Percentiles rank a stretch among this genome's conserved stretches.
phyloP scores from a whole-genome alignment of 331 rosid species.

The Pyracantha coccinea region DNA sequence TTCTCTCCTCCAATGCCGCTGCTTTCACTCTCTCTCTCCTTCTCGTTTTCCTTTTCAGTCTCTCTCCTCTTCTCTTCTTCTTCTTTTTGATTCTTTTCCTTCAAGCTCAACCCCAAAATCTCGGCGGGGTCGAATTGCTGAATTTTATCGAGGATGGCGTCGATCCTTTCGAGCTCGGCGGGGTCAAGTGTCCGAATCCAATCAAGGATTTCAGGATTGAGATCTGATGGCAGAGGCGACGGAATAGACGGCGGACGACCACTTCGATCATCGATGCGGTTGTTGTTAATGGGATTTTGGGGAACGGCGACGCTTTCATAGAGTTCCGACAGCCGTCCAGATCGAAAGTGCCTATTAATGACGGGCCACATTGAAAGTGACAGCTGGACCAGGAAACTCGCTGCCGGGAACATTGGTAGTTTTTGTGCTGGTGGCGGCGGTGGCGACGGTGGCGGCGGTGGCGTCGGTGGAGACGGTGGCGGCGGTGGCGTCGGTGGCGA shows the following conservation, averaged over 20 bases:
- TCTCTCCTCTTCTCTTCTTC: conserved; percentile 2
- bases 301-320: conserved; percentile 7
- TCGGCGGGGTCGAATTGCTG: not conserved
- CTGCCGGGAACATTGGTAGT: not conserved
- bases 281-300: not conserved
- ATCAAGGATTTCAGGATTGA: conserved; percentile 18
- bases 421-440: not conserved
- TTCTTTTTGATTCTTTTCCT: not conserved
- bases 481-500: not conserved
- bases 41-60: not conserved
- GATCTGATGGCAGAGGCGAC: not conserved
- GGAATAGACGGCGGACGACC: not conserved
- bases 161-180: not conserved
- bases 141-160: conserved; percentile 13
- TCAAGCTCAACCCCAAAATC: not conserved
- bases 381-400: not conserved
- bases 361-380: not conserved
- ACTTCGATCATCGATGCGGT: no score
- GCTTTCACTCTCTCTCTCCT: not conserved
- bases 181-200: not conserved
- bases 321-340: not conserved
- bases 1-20: conserved; percentile 12
- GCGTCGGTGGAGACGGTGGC: not conserved
- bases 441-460: not conserved
- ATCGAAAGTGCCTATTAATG: not conserved